These are phyloP conservation scores for Neurospora hispaniola DNA, from an alignment of 495 filamentous ascomycete genomes.

Conservation along the genomic window DNA sequence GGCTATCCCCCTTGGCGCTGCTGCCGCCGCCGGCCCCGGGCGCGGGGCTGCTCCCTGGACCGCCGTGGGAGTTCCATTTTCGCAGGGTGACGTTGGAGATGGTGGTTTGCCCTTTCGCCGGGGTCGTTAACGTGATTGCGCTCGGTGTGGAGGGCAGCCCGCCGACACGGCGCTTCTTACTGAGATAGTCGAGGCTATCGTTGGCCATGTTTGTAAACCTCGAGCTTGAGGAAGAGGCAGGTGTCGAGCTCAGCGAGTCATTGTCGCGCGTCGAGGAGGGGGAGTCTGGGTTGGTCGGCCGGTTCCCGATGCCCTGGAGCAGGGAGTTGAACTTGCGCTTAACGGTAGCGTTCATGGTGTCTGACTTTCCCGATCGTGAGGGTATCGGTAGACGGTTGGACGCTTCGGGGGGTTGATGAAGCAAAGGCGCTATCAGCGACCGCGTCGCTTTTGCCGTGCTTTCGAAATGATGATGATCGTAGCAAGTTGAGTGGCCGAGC, in stretches of 20 bases:
- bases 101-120: conserved; percentile 18
- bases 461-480: not conserved
- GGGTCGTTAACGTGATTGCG: conserved; percentile 8
- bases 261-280: conserved; percentile 7
- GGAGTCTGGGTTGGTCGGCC: conserved; percentile 12
- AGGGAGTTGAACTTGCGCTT: conserved; percentile 50
- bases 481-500: not conserved
- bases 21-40: not conserved
- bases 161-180: conserved; percentile 38
- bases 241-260: not conserved
- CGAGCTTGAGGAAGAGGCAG: conserved; percentile 8
- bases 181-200: conserved; percentile 23
- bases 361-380: not conserved
- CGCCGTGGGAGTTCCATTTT: conserved; percentile 24
- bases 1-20: not conserved
- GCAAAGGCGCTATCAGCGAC: not conserved
- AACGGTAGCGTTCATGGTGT: conserved; percentile 40
- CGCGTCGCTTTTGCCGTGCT: not conserved
- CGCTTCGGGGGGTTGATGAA: not conserved
- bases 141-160: conserved; percentile 12
- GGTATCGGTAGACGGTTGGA: not conserved
- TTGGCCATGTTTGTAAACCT: conserved; percentile 12
- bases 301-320: conserved; percentile 39
- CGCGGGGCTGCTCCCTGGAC: not conserved
- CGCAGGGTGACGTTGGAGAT: conserved; percentile 33